phyloP scores from a whole-genome alignment of 805 yeast genomes.

The Candida hispaniensis region DNA sequence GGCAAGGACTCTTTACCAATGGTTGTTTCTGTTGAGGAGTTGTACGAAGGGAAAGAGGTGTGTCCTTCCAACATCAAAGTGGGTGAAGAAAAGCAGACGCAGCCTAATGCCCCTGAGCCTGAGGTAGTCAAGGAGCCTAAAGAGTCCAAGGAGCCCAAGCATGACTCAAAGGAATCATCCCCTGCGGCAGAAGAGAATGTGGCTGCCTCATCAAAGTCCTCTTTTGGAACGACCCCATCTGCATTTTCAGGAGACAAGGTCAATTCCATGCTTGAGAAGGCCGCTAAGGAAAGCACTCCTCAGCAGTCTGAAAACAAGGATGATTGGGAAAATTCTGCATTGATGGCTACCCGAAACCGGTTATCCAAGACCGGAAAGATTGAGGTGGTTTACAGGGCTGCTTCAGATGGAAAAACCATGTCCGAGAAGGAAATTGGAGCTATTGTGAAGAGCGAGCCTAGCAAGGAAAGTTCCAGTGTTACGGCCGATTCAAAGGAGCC shows the following conservation, averaged over 20 bases:
- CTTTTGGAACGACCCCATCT: slow-evolving; percentile 15
- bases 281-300: slow-evolving; percentile 18
- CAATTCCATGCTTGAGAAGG: slow-evolving; percentile 16
- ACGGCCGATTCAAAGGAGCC: slow-evolving; percentile 8
- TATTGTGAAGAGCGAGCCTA: slow-evolving; percentile 8
- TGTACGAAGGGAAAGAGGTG: slow-evolving; percentile 68
- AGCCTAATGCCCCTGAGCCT: slow-evolving; percentile 20
- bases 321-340: slow-evolving; percentile 17
- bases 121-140: slow-evolving; percentile 25
- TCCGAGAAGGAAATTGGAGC: slow-evolving; percentile 15
- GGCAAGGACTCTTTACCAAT: slow-evolving; percentile 79
- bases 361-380: slow-evolving; percentile 19
- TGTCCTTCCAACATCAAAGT: slow-evolving; percentile 26
- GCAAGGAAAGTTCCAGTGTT: slow-evolving; percentile 13
- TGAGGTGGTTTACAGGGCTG: slow-evolving; percentile 17
- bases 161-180: slow-evolving; percentile 21
- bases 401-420: slow-evolving; percentile 13
- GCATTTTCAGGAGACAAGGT: slow-evolving; percentile 17
- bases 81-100: slow-evolving; percentile 18
- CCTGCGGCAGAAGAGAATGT: slow-evolving; percentile 24
- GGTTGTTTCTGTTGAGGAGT: slow-evolving; percentile 58
- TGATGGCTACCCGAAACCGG: slow-evolving; percentile 17
- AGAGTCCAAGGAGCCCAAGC: slow-evolving; percentile 22
- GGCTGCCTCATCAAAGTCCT: slow-evolving; percentile 18
- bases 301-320: slow-evolving; percentile 18